Percentiles rank a stretch among this genome's conserved stretches.
These are phyloP conservation scores for Pharus latifolius DNA, from an alignment of 176 grass and related monocot genomes.

Conservation along the genomic window DNA sequence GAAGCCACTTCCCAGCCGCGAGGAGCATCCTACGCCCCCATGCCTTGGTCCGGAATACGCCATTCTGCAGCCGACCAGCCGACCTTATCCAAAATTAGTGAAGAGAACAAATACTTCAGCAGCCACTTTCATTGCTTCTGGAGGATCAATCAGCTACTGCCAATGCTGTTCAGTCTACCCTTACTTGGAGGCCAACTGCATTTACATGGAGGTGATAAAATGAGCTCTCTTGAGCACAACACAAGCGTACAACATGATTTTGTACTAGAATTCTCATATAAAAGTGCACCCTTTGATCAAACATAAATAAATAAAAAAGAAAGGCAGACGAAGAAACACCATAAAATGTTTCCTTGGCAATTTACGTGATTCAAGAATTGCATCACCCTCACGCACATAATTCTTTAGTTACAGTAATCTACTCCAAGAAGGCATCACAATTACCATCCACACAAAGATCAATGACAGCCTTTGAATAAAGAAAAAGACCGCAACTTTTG, in stretches of 20 bases:
- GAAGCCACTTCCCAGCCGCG: constrained; percentile 28
- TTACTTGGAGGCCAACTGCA: not conserved
- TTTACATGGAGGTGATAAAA: not conserved
- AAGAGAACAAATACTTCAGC: not conserved
- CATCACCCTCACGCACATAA: not conserved
- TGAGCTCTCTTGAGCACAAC: not conserved
- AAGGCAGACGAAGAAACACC: not conserved
- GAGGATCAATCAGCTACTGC: constrained; percentile 4
- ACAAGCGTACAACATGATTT: not conserved
- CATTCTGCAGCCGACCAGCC: constrained; percentile 15
- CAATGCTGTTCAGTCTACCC: not conserved
- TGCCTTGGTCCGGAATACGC: constrained; percentile 48
- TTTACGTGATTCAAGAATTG: not conserved
- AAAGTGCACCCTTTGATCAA: not conserved
- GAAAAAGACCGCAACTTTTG: not conserved
- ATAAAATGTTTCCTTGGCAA: not conserved
- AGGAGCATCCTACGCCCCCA: constrained; percentile 50
- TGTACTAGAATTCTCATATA: not conserved
- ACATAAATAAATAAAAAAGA: too few species aligned
- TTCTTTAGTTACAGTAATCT: not conserved
- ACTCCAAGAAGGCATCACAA: not conserved
- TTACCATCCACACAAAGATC: not conserved
- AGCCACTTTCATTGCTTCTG: not conserved
- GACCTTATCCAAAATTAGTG: not conserved
- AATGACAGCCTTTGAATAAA: not conserved